Percentiles rank a stretch among this genome's conserved stretches.
phyloP scores from a whole-genome alignment of 176 grass and related monocot genomes.

The barley (Hordeum vulgare) region DNA sequence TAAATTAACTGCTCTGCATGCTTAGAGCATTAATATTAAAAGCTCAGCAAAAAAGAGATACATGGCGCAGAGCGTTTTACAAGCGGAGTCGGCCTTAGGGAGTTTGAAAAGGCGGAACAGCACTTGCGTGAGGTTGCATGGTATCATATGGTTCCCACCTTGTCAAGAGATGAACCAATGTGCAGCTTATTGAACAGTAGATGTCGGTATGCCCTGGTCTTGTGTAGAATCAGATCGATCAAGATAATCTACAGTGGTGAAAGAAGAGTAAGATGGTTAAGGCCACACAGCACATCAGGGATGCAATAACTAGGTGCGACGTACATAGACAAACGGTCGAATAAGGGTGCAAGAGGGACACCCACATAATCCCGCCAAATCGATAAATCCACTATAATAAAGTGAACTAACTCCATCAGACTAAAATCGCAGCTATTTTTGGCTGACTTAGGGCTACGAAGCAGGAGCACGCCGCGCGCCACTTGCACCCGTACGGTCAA shows the following conservation, averaged over 20 bases:
- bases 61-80: background rate
- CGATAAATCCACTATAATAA: background rate
- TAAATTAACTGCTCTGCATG: background rate
- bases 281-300: background rate
- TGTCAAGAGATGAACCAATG: slow-evolving; percentile 49
- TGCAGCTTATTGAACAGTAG: slow-evolving; percentile 75
- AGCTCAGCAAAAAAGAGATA: background rate
- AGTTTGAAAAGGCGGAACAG: background rate
- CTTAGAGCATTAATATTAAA: background rate
- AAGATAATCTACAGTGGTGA: slow-evolving; percentile 63
- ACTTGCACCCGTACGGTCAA: background rate
- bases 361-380: background rate
- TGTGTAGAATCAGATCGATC: slow-evolving; percentile 93
- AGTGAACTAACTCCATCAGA: background rate
- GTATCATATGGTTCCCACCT: slow-evolving; percentile 29
- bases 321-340: background rate
- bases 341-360: background rate
- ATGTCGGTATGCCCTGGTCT: slow-evolving; percentile 83
- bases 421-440: background rate
- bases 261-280: background rate
- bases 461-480: too few relatives aligned
- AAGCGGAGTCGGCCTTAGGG: background rate
- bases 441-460: too few relatives aligned
- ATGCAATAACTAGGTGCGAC: background rate
- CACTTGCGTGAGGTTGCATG: background rate